Percentiles rank a stretch among this genome's conserved stretches.
Evolutionary conservation across 2,329 filamentous ascomycete species (phyloP).

Genomic region (Pyrenochaeta sp.): DNA sequence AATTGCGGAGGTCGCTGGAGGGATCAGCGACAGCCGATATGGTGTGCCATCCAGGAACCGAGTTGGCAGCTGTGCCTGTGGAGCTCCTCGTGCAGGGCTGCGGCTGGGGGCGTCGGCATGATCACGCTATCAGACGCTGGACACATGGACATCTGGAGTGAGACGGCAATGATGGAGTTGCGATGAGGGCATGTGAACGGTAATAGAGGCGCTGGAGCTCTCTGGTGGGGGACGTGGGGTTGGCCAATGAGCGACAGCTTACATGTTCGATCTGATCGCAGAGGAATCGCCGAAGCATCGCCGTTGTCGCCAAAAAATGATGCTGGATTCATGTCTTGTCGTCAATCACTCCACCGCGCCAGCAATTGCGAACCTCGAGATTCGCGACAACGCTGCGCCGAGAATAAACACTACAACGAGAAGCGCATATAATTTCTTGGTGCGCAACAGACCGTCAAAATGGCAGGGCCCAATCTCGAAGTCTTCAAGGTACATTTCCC

Average conservation of each 20-base stretch:
- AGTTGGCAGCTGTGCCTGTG: not conserved
- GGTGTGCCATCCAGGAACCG: not conserved
- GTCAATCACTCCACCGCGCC: conserved; percentile 10
- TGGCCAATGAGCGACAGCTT: not conserved
- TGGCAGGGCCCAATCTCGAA: conserved; percentile 90
- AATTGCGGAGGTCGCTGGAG: conserved; percentile 22
- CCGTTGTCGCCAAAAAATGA: too few species aligned
- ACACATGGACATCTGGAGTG: too few species aligned
- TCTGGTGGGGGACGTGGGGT: too few species aligned
- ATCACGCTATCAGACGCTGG: too few species aligned
- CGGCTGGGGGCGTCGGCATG: not conserved
- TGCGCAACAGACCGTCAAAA: conserved; percentile 47
- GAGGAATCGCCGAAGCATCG: conserved; percentile 30
- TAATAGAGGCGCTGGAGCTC: too few species aligned
- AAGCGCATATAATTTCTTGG: not conserved
- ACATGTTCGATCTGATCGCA: conserved; percentile 6
- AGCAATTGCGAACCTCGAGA: not conserved
- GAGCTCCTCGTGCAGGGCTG: too few species aligned
- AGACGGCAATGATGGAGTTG: too few species aligned
- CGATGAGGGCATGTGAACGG: too few species aligned
- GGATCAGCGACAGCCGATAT: not conserved
- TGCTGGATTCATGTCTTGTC: too few species aligned
- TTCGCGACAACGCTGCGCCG: not conserved
- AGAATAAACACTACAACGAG: not conserved
- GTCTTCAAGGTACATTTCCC: conserved; percentile 78